Evolutionary conservation across 2,329 filamentous ascomycete genomes (phyloP).

Genomic region (Aspergillus brasiliensis): DNA sequence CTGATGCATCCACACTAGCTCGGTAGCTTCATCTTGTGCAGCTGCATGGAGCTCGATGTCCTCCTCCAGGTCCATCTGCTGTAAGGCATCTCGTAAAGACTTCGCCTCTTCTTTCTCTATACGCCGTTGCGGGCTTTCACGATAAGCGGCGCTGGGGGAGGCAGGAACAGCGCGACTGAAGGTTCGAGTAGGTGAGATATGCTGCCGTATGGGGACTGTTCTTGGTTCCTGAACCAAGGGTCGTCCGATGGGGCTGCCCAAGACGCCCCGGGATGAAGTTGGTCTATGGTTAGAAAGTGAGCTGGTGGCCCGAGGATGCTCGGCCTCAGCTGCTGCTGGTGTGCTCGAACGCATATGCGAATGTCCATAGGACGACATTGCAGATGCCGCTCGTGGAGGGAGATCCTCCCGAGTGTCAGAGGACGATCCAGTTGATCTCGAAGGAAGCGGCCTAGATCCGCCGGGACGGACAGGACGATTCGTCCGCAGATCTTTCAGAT

Average conservation of each 20-base stretch:
- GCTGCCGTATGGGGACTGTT: conserved; percentile 34
- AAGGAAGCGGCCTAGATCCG: conserved; percentile 62
- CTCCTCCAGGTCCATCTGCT: conserved; percentile 60
- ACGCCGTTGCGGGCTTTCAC: conserved; percentile 57
- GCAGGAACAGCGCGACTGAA: conserved; percentile 31
- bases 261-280: conserved; percentile 30
- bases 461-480: conserved; percentile 60
- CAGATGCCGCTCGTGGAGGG: conserved; percentile 46
- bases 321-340: conserved; percentile 20
- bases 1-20: conserved; percentile 65
- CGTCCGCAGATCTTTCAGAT: conserved; percentile 61
- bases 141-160: conserved; percentile 50
- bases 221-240: conserved; percentile 44
- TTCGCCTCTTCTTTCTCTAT: conserved; percentile 62
- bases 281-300: conserved; percentile 44
- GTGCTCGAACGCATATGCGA: conserved; percentile 22
- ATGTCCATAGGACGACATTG: conserved; percentile 41
- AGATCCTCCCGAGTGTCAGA: conserved; percentile 30
- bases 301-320: conserved; percentile 41
- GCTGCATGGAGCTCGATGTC: conserved; percentile 57
- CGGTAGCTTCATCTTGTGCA: conserved; percentile 64
- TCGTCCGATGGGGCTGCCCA: conserved; percentile 35
- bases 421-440: conserved; percentile 43
- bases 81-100: conserved; percentile 58
- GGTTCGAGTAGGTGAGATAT: conserved; percentile 40